Evolutionary conservation across 2,329 filamentous ascomycete genomes (phyloP).

Genomic region (Tolypocladium sp.): DNA sequence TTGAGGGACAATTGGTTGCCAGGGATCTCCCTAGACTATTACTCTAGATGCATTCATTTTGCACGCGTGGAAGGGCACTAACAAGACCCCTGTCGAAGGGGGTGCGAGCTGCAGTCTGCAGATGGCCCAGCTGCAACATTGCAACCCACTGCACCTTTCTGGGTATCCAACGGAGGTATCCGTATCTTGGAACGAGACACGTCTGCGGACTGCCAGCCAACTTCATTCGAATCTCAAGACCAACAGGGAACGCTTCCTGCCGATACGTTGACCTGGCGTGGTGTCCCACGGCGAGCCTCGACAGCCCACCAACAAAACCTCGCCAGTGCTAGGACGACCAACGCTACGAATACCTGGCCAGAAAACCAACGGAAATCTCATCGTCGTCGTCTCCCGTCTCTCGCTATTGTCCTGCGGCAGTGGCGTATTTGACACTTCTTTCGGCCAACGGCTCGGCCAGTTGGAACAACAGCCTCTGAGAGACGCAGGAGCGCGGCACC

Average conservation of each 20-base stretch:
- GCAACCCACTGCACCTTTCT: not conserved
- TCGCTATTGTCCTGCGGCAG: not conserved
- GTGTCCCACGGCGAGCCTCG: not conserved
- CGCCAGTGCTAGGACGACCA: not conserved
- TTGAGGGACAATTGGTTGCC: constrained; percentile 1
- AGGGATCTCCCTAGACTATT: too few species aligned
- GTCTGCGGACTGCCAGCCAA: not conserved
- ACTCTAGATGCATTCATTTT: too few species aligned
- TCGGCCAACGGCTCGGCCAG: not conserved
- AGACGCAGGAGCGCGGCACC: not conserved
- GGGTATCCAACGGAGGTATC: not conserved
- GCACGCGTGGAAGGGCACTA: not conserved
- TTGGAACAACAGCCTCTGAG: not conserved
- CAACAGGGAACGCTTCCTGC: too few species aligned
- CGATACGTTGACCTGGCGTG: not conserved
- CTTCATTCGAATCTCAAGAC: too few species aligned
- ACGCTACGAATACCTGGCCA: not conserved
- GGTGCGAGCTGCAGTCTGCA: not conserved
- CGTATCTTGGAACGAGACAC: not conserved
- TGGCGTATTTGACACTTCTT: not conserved
- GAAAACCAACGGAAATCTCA: too few species aligned
- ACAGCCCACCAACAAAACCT: not conserved
- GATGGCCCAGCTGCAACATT: not conserved
- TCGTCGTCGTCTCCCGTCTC: not conserved
- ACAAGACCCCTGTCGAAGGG: not conserved